A percentile compares a stretch with the other conserved stretches of the same genome.
These are phyloP conservation scores for Pythium biforme DNA, from an alignment of 352 stramenopile species.

Conservation along the genomic window DNA sequence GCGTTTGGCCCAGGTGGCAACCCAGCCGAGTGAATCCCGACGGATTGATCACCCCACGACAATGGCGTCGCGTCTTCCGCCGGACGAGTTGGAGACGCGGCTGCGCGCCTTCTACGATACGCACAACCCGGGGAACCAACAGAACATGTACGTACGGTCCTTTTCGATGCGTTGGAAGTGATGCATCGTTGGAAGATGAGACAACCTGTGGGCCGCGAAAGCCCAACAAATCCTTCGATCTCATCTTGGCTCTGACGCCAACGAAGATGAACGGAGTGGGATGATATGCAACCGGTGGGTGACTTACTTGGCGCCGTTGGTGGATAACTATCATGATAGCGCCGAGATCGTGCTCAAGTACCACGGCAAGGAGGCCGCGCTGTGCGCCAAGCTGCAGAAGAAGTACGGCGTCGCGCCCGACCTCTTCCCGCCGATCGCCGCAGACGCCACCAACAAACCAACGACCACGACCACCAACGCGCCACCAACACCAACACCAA, in stretches of 20 bases:
- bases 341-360: slow-evolving; percentile 76
- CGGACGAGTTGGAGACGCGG: slow-evolving; percentile 39
- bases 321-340: slow-evolving; percentile 24
- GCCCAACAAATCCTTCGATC: not conserved
- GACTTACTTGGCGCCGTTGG: not conserved
- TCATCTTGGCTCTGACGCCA: not conserved
- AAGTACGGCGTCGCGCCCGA: slow-evolving; percentile 70
- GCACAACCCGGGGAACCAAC: slow-evolving; percentile 71
- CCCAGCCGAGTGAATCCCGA: not conserved
- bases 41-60: not conserved
- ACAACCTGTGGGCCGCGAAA: too few species aligned
- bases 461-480: not conserved
- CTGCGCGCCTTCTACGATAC: slow-evolving; percentile 72
- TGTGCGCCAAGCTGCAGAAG: slow-evolving; percentile 73
- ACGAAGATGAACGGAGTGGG: not conserved
- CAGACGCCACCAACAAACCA: too few species aligned
- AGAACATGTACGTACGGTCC: slow-evolving; percentile 59
- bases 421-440: slow-evolving; percentile 25
- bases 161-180: not conserved
- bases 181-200: not conserved
- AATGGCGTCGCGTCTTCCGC: slow-evolving; percentile 6
- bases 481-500: not conserved
- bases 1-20: not conserved
- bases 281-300: not conserved
- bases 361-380: slow-evolving; percentile 47